Evolutionary conservation across 176 grass and related monocot species (phyloP).

Genomic region (Musa schizocarpa): DNA sequence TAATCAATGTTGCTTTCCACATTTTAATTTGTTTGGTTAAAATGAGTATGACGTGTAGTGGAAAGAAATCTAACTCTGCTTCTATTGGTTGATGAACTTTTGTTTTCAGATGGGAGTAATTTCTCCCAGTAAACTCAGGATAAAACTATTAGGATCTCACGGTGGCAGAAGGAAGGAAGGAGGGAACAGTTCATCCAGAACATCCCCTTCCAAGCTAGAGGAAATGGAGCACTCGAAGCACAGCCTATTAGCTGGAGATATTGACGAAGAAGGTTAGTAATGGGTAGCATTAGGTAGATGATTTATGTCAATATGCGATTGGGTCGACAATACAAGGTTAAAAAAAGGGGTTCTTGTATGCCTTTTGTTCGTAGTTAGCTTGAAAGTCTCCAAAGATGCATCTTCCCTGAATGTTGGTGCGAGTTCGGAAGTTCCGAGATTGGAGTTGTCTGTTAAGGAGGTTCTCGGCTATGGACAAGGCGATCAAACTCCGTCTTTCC

Average conservation of each 20-base stretch:
- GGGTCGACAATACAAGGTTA: neutral
- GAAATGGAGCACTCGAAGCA: constrained; percentile 44
- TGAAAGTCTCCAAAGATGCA: constrained; percentile 16
- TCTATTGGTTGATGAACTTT: neutral
- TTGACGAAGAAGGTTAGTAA: constrained; percentile 31
- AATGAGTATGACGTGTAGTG: neutral
- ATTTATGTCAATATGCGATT: neutral
- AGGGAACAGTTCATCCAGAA: constrained; percentile 31
- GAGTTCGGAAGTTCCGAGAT: constrained; percentile 27
- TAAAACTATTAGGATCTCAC: constrained; percentile 63
- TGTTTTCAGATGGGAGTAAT: constrained; percentile 48
- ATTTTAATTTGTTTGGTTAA: neutral
- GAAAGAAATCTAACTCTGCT: neutral
- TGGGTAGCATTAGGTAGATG: neutral
- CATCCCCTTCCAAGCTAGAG: constrained; percentile 46
- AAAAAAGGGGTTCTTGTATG: neutral
- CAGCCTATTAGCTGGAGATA: constrained; percentile 55
- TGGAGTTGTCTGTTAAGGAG: constrained; percentile 13
- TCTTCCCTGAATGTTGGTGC: constrained; percentile 1
- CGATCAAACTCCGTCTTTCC: constrained; percentile 1
- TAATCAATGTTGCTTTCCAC: neutral
- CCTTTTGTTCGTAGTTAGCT: constrained; percentile 10
- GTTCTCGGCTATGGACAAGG: neutral
- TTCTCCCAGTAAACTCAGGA: constrained; percentile 74
- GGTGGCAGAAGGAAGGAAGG: constrained; percentile 27